Evolutionary conservation across 129 eudicot species (phyloP).

Genomic region (Erigeron canadensis): DNA sequence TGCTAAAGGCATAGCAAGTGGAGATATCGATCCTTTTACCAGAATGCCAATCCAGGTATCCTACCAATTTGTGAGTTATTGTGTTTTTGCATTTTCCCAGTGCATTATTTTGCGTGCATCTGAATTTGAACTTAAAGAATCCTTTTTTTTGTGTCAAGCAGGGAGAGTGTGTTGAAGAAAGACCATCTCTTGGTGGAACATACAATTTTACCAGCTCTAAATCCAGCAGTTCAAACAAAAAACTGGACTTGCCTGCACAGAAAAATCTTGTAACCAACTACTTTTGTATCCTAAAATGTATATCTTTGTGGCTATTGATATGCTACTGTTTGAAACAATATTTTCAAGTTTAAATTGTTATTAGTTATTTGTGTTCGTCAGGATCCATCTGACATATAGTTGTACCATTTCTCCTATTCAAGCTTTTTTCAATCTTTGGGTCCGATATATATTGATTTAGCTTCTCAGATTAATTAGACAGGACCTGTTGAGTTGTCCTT

Average conservation of each 20-base stretch:
- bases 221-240: constrained; percentile 51
- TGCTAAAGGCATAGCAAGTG: constrained; percentile 85
- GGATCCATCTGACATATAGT: too few relatives aligned
- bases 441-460: not conserved
- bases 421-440: not conserved
- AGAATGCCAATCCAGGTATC: constrained; percentile 76
- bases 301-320: constrained; percentile 5
- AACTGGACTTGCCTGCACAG: constrained; percentile 86
- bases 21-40: constrained; percentile 85
- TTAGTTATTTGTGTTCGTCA: not conserved
- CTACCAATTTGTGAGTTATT: not conserved
- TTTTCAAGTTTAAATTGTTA: not conserved
- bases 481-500: not conserved
- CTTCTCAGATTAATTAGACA: not conserved
- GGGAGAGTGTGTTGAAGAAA: constrained; percentile 42
- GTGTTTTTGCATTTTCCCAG: not conserved
- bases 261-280: constrained; percentile 87
- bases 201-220: constrained; percentile 54
- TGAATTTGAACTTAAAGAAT: not conserved
- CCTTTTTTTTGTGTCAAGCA: constrained; percentile 35
- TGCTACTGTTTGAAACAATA: constrained; percentile 3
- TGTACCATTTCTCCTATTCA: too few relatives aligned
- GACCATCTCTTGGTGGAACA: constrained; percentile 32
- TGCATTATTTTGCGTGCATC: not conserved
- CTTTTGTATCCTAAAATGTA: constrained; percentile 80